Evolutionary conservation across 176 grass and related monocot genomes (phyloP).

Genomic region (Triticum aestivum): DNA sequence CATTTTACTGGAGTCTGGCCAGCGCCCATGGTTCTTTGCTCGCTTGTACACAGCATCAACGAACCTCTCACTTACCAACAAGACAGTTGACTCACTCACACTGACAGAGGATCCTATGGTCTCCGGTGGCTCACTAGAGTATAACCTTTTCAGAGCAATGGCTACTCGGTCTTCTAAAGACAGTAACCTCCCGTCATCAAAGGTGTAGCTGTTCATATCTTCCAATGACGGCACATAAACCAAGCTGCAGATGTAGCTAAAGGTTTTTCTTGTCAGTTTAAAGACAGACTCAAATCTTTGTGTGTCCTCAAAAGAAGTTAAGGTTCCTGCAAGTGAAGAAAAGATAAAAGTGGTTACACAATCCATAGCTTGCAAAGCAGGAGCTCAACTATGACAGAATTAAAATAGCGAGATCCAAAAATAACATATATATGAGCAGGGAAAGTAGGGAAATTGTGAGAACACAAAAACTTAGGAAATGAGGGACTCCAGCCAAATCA

Average conservation of each 20-base stretch:
- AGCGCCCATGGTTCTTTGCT: slow-evolving; percentile 15
- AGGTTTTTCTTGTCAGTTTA: slow-evolving; percentile 46
- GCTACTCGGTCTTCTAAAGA: too few species aligned
- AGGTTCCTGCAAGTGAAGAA: slow-evolving; percentile 9
- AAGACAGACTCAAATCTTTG: slow-evolving; percentile 36
- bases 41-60: slow-evolving; percentile 33
- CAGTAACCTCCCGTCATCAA: too few species aligned
- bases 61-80: slow-evolving; percentile 40
- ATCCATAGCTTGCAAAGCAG: neutral
- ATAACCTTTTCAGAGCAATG: slow-evolving; percentile 38
- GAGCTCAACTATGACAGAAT: neutral
- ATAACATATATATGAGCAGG: too few species aligned
- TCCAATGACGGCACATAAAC: slow-evolving; percentile 30
- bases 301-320: slow-evolving; percentile 18
- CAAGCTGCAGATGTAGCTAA: slow-evolving; percentile 4
- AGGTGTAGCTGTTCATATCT: neutral
- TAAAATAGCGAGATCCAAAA: neutral
- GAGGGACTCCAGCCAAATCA: too few species aligned
- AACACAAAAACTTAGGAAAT: too few species aligned
- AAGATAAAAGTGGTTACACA: neutral
- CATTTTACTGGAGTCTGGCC: slow-evolving; percentile 31
- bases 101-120: neutral
- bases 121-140: neutral
- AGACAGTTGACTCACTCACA: slow-evolving; percentile 35
- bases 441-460: too few species aligned